Percentiles rank a stretch among this genome's conserved stretches.
Conservation (phyloP, 2,329 filamentous ascomycete genomes). For the Knufia petricola region DNA sequence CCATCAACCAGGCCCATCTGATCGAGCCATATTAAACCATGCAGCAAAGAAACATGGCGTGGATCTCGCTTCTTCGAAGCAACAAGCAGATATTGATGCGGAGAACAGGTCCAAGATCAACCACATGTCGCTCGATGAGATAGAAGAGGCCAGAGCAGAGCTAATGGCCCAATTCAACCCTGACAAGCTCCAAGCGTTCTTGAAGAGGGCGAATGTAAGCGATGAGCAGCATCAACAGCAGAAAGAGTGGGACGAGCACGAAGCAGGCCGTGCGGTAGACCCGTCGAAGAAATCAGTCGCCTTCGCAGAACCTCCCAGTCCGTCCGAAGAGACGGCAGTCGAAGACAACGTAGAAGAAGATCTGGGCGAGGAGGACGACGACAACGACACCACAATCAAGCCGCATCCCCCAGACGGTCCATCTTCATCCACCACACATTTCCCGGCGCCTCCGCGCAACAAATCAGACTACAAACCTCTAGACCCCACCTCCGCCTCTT, state of each 20-base stretch:
- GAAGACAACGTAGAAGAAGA: conserved; percentile 4
- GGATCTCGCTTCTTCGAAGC: conserved; percentile 48
- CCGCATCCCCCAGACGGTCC: too few relatives aligned
- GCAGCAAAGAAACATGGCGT: conserved; percentile 15
- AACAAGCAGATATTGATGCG: conserved; percentile 58
- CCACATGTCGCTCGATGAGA: conserved; percentile 71
- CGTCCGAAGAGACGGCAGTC: neutral
- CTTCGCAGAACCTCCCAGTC: conserved; percentile 16
- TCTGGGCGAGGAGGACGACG: conserved; percentile 1
- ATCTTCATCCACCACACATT: conserved; percentile 34
- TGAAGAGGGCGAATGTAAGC: conserved; percentile 67
- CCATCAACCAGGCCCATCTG: conserved; percentile 18
- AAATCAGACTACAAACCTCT: conserved; percentile 55
- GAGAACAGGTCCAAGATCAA: conserved; percentile 69
- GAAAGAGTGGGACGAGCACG: conserved; percentile 13
- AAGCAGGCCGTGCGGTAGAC: neutral
- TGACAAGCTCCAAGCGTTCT: conserved; percentile 62
- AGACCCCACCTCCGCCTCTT: conserved; percentile 72
- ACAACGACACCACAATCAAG: conserved; percentile 29
- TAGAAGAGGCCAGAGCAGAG: conserved; percentile 68
- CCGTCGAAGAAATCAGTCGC: conserved; percentile 25
- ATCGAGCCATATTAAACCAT: conserved; percentile 19
- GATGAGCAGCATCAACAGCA: conserved; percentile 35
- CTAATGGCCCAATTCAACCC: conserved; percentile 70
- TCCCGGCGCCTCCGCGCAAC: conserved; percentile 36